phyloP scores from a whole-genome alignment of 805 yeast genomes.

The Candida coleopterorum region DNA sequence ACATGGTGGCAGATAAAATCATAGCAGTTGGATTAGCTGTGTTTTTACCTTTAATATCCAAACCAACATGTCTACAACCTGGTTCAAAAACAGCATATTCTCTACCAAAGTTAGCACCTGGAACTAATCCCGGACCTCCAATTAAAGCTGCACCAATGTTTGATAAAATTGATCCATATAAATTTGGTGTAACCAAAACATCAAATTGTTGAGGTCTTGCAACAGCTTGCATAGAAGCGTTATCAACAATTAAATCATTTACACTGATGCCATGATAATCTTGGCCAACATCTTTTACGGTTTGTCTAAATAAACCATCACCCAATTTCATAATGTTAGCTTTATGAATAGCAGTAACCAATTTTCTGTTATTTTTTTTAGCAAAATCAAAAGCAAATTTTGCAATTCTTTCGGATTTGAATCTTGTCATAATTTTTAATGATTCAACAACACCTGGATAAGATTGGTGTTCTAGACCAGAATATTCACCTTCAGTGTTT shows the following conservation, averaged over 20 bases:
- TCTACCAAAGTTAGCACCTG: constrained; percentile 98
- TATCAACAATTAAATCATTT: constrained; percentile 94
- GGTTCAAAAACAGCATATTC: constrained; percentile 98
- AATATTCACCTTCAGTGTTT: constrained; percentile 98
- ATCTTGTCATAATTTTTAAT: constrained; percentile 87
- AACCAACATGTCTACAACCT: constrained; percentile 99
- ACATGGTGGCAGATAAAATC: constrained; percentile 85
- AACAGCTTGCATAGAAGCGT: constrained; percentile 99
- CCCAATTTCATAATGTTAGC: constrained; percentile 99
- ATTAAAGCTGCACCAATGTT: constrained; percentile 96
- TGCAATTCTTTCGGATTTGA: constrained; percentile 95
- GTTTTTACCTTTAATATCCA: constrained; percentile 91
- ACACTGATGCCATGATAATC: constrained; percentile 81
- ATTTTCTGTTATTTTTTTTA: constrained; percentile 81
- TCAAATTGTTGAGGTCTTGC: constrained; percentile 98
- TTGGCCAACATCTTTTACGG: constrained; percentile 78
- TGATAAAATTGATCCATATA: constrained; percentile 95
- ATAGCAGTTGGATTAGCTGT: constrained; percentile 98
- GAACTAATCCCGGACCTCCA: constrained; percentile 98
- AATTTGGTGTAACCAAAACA: constrained; percentile 95
- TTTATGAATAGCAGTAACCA: constrained; percentile 96
- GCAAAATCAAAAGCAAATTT: constrained; percentile 97
- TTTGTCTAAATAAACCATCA: constrained; percentile 95
- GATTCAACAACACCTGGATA: constrained; percentile 98
- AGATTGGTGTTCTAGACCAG: constrained; percentile 96